Evolutionary conservation across 2,329 filamentous ascomycete genomes (phyloP).

Genomic region (Diaporthe vaccinii): DNA sequence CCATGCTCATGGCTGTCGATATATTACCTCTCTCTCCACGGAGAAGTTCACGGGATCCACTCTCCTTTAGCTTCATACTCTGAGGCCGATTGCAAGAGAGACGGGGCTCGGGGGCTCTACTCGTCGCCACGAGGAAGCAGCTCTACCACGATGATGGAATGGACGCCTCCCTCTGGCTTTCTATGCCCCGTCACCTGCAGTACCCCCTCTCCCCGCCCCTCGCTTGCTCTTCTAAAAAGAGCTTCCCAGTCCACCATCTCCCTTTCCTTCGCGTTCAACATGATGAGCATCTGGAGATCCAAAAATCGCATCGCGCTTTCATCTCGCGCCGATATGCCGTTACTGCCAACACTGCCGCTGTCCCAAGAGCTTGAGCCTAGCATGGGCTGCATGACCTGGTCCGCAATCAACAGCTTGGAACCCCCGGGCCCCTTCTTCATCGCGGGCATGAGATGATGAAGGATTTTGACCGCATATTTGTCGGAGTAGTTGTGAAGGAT

Average conservation of each 20-base stretch:
- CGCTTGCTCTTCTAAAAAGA: neutral
- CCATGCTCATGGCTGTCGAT: neutral
- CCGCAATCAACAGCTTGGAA: conserved; percentile 11
- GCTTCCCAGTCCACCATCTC: conserved; percentile 17
- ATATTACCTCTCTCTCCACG: neutral
- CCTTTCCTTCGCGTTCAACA: conserved; percentile 17
- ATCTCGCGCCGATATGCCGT: neutral
- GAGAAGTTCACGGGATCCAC: neutral
- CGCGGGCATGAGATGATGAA: conserved; percentile 42
- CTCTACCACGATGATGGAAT: conserved; percentile 19
- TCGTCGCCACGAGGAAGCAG: neutral
- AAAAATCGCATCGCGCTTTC: conserved; percentile 6
- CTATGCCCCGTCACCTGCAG: neutral
- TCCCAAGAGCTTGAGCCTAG: neutral
- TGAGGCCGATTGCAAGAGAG: neutral
- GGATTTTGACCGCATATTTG: conserved; percentile 42
- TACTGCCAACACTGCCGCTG: neutral
- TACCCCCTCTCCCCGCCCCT: neutral
- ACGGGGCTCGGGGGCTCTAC: neutral
- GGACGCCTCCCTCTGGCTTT: neutral
- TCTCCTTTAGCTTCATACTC: neutral
- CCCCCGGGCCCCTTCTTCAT: conserved; percentile 34
- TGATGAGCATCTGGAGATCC: conserved; percentile 5
- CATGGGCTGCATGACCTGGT: conserved; percentile 13
- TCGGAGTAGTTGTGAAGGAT: conserved; percentile 44